These are phyloP conservation scores for Nitzschia palea DNA, from an alignment of 108 stramenopile genomes.

Conservation along the genomic window DNA sequence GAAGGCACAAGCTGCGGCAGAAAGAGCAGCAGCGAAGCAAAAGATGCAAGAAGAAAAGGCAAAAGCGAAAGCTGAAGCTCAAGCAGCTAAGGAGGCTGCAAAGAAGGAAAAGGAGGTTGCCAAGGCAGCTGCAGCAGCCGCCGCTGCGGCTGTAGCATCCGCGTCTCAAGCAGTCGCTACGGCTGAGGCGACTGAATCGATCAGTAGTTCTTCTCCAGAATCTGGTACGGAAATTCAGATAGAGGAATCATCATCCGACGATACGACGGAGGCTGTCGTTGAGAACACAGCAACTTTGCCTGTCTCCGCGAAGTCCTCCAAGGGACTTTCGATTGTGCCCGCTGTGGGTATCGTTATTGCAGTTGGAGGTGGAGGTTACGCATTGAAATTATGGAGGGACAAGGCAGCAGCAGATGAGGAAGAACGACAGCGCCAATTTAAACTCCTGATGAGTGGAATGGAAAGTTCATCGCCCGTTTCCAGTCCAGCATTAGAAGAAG, in stretches of 20 bases:
- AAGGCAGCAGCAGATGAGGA: conserved; percentile 52
- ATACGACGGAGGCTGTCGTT: not conserved
- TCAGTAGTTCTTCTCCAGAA: not conserved
- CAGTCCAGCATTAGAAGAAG: not conserved
- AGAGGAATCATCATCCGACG: conserved; percentile 3
- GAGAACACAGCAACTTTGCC: not conserved
- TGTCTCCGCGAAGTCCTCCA: conserved; percentile 7
- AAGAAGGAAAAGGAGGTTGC: conserved; percentile 37
- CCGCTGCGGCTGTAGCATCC: conserved; percentile 22
- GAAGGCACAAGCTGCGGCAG: conserved; percentile 33
- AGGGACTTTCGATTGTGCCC: conserved; percentile 36
- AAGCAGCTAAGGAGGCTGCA: conserved; percentile 31
- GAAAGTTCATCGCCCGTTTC: conserved; percentile 17
- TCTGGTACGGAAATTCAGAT: not conserved
- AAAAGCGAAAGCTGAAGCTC: conserved; percentile 31
- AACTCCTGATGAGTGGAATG: conserved; percentile 61
- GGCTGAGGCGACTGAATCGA: conserved; percentile 5
- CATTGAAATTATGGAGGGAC: conserved; percentile 51
- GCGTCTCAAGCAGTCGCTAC: conserved; percentile 29
- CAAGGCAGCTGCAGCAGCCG: conserved; percentile 36
- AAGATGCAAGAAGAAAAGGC: conserved; percentile 27
- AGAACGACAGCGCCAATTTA: conserved; percentile 71
- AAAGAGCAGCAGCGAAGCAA: conserved; percentile 40
- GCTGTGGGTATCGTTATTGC: conserved; percentile 51
- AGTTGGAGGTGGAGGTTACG: conserved; percentile 61